Base-by-base conservation (phyloP, 257 asterid species). In the Ballota nigra region DNA sequence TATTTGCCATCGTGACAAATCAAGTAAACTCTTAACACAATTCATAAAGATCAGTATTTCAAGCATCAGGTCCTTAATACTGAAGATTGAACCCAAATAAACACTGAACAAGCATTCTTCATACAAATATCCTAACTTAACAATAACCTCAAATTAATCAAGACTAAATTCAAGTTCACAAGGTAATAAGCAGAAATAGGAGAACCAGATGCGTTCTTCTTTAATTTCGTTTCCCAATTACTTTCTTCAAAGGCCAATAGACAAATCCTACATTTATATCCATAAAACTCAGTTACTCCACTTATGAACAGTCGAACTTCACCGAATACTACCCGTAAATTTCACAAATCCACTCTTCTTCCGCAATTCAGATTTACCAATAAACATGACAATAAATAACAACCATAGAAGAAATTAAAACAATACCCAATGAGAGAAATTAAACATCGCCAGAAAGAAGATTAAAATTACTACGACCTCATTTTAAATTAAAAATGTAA, bases 261-360 rank as follows among this genome's bases (percentile, higher is more conserved):
- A 23, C 55, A n/a, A 47, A 47, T 6, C 55, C 5, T n/a, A 22
- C 16, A 19, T 47, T 51, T 12, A 16, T 29, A 4, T 4, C 6
- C 19, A 66, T 13, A 15, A 61, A 41, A 56, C 19, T 8, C n/a
- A n/a, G n/a, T n/a, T n/a, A n/a, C n/a, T n/a, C 8, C 40, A 63
- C 18, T 38, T 5, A 24, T 15, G 15, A 58, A 66, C 36, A 1
- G 51, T 8, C 41, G 33, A 60, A 52, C 33, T 28, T 64, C 68
- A 63, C 16, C 34, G 45, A 45, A 69, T 24, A 66, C 3, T n/a
- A 31, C 36, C 20, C 63, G 70, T 5, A 78, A 31, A 63, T 59
- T 59, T 64, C 64, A 63, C 29, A 15, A 53, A 53, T 23, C 19
- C 29, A 23, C 53, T 26, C 29, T 12, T 43, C 70, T 38, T 8